Base-by-base conservation (phyloP, 2,329 filamentous ascomycete species). In the Phialophora verrucosa region DNA sequence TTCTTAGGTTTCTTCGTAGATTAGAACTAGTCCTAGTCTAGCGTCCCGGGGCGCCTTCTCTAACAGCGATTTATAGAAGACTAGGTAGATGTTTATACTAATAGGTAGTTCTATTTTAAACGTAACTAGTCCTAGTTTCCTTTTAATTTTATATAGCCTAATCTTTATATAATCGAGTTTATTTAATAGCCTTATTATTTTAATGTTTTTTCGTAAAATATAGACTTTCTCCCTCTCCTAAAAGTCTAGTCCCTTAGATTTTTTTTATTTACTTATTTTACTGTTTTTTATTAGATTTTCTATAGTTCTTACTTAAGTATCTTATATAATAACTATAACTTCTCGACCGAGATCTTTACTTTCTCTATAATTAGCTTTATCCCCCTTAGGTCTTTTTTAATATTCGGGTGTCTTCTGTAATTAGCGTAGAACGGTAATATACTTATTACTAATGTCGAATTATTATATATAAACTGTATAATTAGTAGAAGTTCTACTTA, bases 371-470 rank as follows among this genome's bases (percentile, higher is more conserved):
- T 55, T n/a, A 17, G 17, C 32, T 29, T 29, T 10, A 32, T 20
- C 4, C 17, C 51, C 6, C 27, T 55, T 2, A 3, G 4, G 23
- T 55, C 51, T 55, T 32, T 55, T 17, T 55, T 17, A 17, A 55
- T 55, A 17, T 55, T 55, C 20, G 10, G 27, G 29, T 55, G 17
- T 27, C 4, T 27, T 32, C 27, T 17, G 11, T 69, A 69, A 17
- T 69, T 69, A 12, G 55, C 14, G 27, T 62, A 69, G 35, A 69
- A 69, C 29, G 32, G 51, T 50, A 12, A 59, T 27, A 66, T 56
- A 17, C 17, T 17, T 20, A 6, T 55, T 14, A 17, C 10, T 7
- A 3, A 4, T 17, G n/a, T 55, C 1, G 23, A 29, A 6, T 32
- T 55, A 20, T 55, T 55, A 55, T 27, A 55, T 20, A 17, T 17